Conservation (phyloP, 2,329 filamentous ascomycete species). For the Pseudopithomyces chartarum region DNA sequence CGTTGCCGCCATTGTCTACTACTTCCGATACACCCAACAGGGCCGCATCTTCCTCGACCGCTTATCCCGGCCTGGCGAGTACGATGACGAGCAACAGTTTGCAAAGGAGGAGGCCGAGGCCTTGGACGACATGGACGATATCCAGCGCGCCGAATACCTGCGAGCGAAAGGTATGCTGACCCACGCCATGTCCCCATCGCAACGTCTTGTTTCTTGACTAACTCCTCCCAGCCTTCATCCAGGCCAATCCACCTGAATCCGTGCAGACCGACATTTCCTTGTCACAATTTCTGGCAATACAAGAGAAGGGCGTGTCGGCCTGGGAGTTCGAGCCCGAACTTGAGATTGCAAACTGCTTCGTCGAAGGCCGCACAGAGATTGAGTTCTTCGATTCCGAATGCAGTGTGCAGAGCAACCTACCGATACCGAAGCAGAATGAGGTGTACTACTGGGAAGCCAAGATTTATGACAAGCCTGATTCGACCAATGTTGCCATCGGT, state of each 20-base stretch:
- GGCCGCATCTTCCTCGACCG: slow-evolving; percentile 93
- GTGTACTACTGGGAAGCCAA: slow-evolving; percentile 99
- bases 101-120: slow-evolving; percentile 92
- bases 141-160: slow-evolving; percentile 86
- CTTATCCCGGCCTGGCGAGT: slow-evolving; percentile 91
- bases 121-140: slow-evolving; percentile 92
- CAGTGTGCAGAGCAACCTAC: slow-evolving; percentile 94
- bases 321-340: slow-evolving; percentile 99
- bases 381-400: slow-evolving; percentile 99
- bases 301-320: slow-evolving; percentile 98
- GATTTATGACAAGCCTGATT: slow-evolving; percentile 95
- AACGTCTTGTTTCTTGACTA: slow-evolving; percentile 18
- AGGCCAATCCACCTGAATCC: slow-evolving; percentile 93
- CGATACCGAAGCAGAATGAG: slow-evolving; percentile 97
- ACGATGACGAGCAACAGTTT: slow-evolving; percentile 96
- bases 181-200: not conserved
- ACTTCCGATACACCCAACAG: slow-evolving; percentile 86
- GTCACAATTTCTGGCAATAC: slow-evolving; percentile 96
- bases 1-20: slow-evolving; percentile 82
- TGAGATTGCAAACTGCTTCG: slow-evolving; percentile 98
- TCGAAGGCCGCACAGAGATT: slow-evolving; percentile 93
- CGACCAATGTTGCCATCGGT: slow-evolving; percentile 84
- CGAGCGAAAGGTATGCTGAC: slow-evolving; percentile 83
- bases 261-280: slow-evolving; percentile 95
- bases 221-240: slow-evolving; percentile 75